A percentile compares a stretch with the other conserved stretches of the same genome.
phyloP scores from a whole-genome alignment of 352 stramenopile species.

The Elongisporangium prolatum region DNA sequence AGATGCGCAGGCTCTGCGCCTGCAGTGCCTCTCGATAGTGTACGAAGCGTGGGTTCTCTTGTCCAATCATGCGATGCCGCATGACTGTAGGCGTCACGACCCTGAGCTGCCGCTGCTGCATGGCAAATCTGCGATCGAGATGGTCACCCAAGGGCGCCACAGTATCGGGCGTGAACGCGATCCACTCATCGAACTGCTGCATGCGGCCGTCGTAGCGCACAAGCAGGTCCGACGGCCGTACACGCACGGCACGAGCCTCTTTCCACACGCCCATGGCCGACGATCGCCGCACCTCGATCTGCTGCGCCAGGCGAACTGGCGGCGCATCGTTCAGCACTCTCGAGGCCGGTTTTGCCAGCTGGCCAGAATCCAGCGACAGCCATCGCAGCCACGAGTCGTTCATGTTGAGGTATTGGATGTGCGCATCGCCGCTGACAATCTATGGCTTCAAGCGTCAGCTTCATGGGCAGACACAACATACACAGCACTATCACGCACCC shows the following conservation, averaged over 20 bases:
- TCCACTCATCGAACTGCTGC: constrained; percentile 69
- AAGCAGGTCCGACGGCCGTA: constrained; percentile 33
- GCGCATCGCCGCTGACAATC: constrained; percentile 55
- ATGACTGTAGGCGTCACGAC: constrained; percentile 29
- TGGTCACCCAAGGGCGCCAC: constrained; percentile 62
- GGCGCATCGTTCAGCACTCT: constrained; percentile 64
- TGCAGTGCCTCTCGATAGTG: constrained; percentile 62
- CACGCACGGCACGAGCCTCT: constrained; percentile 52
- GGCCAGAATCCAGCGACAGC: constrained; percentile 56
- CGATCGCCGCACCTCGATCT: constrained; percentile 57
- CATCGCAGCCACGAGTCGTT: constrained; percentile 70
- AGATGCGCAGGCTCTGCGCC: constrained; percentile 38
- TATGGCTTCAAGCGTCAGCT: too few relatives aligned
- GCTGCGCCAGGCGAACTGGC: constrained; percentile 57
- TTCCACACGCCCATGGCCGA: constrained; percentile 47
- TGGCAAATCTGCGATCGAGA: constrained; percentile 18
- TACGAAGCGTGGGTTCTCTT: constrained; percentile 67
- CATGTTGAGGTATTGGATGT: constrained; percentile 80
- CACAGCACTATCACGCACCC: constrained; percentile 12
- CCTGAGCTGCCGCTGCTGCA: constrained; percentile 45
- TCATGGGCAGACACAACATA: too few relatives aligned
- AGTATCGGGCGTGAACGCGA: constrained; percentile 51
- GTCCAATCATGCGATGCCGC: constrained; percentile 56
- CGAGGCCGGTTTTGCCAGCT: constrained; percentile 46
- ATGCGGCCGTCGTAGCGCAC: constrained; percentile 67